Conservation (phyloP, 495 filamentous ascomycete species). For the Trypethelium eluteriae region DNA sequence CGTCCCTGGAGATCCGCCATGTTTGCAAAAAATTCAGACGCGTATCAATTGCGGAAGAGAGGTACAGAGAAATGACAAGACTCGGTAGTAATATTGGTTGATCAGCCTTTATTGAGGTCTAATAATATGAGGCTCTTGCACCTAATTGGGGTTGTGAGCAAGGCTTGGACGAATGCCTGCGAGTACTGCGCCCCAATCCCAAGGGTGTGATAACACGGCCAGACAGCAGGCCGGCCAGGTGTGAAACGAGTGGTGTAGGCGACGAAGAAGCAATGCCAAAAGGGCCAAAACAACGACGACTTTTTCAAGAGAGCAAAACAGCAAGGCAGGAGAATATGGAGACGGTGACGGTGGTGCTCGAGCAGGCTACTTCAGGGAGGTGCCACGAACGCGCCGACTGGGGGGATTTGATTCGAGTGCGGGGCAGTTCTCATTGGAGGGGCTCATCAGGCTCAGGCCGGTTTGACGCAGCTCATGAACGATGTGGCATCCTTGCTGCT, state of each 20-base stretch:
- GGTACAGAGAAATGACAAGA: not conserved
- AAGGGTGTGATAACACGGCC: not conserved
- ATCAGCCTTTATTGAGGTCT: too few relatives aligned
- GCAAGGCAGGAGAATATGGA: not conserved
- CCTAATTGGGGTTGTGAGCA: not conserved
- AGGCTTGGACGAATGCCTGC: slow-evolving; percentile 5
- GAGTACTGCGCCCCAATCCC: slow-evolving; percentile 3
- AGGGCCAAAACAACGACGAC: not conserved
- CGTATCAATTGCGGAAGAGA: not conserved
- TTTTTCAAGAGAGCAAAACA: not conserved
- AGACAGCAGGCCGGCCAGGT: not conserved
- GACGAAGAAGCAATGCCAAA: not conserved
- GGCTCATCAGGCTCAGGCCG: not conserved
- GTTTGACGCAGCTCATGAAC: not conserved
- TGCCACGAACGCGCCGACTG: not conserved
- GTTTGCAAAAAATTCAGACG: slow-evolving; percentile 7
- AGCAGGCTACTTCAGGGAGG: slow-evolving; percentile 6
- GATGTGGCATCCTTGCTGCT: not conserved
- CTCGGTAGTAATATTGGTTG: not conserved
- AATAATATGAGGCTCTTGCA: slow-evolving; percentile 3
- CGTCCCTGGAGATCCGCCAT: slow-evolving; percentile 79
- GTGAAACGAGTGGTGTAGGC: not conserved
- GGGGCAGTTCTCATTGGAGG: slow-evolving; percentile 8
- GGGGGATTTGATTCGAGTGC: not conserved
- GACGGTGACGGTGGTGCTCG: not conserved